Evolutionary conservation across 257 asterid species (phyloP).

Genomic region (Jacaranda copaia): DNA sequence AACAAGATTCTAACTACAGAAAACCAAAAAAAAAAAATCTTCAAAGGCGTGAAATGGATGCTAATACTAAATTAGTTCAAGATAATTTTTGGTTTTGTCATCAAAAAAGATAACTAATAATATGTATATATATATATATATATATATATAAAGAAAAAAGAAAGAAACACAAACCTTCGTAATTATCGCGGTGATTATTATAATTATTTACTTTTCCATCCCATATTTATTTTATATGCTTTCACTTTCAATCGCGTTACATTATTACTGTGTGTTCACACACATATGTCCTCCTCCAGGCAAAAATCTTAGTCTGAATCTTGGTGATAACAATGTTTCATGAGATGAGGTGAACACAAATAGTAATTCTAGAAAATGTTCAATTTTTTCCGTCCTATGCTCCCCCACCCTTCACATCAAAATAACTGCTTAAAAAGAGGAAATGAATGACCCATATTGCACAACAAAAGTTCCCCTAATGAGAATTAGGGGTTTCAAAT

Average conservation of each 20-base stretch:
- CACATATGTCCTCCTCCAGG: slow-evolving; percentile 4
- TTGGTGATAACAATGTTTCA: slow-evolving; percentile 21
- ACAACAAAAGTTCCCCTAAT: not conserved
- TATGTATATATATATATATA: no score
- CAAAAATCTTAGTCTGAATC: slow-evolving; percentile 36
- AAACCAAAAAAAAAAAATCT: no score
- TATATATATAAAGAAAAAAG: no score
- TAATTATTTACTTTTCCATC: no score
- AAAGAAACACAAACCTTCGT: no score
- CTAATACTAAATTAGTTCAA: no score
- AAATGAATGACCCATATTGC: not conserved
- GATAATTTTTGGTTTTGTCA: no score
- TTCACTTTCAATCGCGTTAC: slow-evolving; percentile 26
- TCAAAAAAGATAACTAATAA: no score
- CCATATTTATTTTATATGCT: not conserved
- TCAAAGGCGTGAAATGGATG: no score
- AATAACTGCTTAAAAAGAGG: slow-evolving; percentile 1
- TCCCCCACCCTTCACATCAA: not conserved
- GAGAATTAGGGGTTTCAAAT: not conserved
- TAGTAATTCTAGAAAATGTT: not conserved
- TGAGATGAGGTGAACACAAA: not conserved
- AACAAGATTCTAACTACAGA: no score
- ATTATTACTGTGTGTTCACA: slow-evolving; percentile 12
- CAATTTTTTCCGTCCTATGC: not conserved
- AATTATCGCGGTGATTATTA: no score